Percentiles rank a stretch among this genome's conserved stretches.
phyloP scores from a whole-genome alignment of 2,329 filamentous ascomycete genomes.

The Alternaria postmessia region DNA sequence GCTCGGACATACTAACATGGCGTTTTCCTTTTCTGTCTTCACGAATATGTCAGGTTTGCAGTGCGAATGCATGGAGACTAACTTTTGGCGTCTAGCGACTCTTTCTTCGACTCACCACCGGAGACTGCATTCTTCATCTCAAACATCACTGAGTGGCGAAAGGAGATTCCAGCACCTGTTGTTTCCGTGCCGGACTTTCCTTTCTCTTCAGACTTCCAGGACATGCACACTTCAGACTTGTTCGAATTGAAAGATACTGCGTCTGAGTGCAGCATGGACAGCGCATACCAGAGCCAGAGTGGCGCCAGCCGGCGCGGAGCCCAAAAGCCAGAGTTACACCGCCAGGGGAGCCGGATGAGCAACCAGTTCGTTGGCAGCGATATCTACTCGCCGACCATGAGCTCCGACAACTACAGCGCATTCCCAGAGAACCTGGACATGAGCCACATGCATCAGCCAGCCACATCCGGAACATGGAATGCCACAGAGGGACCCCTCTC shows the following conservation, averaged over 20 bases:
- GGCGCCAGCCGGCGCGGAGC: constrained; percentile 47
- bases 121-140: constrained; percentile 47
- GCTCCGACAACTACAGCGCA: constrained; percentile 45
- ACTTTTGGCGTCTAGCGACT: constrained; percentile 50
- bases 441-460: constrained; percentile 43
- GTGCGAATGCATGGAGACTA: constrained; percentile 40
- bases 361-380: constrained; percentile 43
- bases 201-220: constrained; percentile 45
- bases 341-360: constrained; percentile 42
- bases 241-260: constrained; percentile 49
- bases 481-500: constrained; percentile 40
- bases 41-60: constrained; percentile 26
- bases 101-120: constrained; percentile 48
- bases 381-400: constrained; percentile 49
- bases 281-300: constrained; percentile 52
- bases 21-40: constrained; percentile 42
- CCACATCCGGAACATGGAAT: constrained; percentile 42
- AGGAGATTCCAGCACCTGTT: constrained; percentile 48
- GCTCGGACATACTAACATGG: constrained; percentile 46
- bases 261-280: constrained; percentile 55
- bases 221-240: constrained; percentile 46
- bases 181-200: constrained; percentile 47
- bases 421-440: constrained; percentile 46
- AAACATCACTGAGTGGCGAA: constrained; percentile 54
- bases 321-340: constrained; percentile 35